Conservation (phyloP, 352 stramenopile genomes). For the Pythium volutum region DNA sequence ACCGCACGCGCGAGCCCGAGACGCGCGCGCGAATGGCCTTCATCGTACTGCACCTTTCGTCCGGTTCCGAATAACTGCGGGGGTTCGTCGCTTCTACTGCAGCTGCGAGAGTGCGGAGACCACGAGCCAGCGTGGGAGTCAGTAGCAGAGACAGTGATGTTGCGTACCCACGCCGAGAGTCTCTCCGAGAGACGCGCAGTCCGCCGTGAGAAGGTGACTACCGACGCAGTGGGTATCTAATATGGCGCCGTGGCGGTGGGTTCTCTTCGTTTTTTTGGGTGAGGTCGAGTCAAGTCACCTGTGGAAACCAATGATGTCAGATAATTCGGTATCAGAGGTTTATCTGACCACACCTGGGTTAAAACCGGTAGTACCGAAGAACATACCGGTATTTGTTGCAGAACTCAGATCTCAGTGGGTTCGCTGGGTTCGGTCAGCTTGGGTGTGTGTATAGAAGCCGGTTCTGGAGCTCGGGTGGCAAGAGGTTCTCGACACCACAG, state of each 20-base stretch:
- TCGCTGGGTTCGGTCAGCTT: background rate
- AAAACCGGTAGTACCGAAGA: background rate
- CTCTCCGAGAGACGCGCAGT: background rate
- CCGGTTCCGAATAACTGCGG: background rate
- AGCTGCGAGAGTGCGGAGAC: background rate
- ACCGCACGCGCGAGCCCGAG: constrained; percentile 78
- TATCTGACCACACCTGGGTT: constrained; percentile 15
- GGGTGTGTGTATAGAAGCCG: constrained; percentile 10
- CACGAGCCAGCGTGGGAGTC: background rate
- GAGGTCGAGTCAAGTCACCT: background rate
- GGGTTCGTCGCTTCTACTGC: background rate
- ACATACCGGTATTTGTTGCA: background rate
- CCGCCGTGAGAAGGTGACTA: background rate
- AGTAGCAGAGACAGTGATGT: background rate
- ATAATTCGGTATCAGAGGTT: constrained; percentile 7
- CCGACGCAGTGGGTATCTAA: background rate
- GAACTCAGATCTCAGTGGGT: constrained; percentile 12
- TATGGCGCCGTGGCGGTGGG: background rate
- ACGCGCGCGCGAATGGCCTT: constrained; percentile 75
- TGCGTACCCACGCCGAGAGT: constrained; percentile 3
- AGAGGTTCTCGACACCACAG: background rate
- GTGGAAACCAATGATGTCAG: background rate
- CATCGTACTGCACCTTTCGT: constrained; percentile 34
- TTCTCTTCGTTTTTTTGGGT: background rate
- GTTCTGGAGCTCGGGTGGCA: constrained; percentile 2